These are phyloP conservation scores for Scortechinia acanthostroma DNA, from an alignment of 2,329 filamentous ascomycete species.

Conservation along the genomic window DNA sequence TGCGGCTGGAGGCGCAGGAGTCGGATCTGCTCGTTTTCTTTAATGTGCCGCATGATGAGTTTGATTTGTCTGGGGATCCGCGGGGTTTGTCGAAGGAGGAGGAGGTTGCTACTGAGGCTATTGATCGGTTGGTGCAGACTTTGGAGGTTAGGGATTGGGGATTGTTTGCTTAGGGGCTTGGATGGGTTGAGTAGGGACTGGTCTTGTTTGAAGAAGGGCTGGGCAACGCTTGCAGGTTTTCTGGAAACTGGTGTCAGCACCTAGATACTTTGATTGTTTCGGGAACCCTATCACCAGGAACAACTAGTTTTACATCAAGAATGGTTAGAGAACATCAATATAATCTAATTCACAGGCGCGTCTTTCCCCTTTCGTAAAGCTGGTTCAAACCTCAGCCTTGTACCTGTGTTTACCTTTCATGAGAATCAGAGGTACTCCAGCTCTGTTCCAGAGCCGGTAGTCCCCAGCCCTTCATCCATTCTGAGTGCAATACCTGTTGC, in stretches of 20 bases:
- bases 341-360: too few species aligned
- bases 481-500: background rate
- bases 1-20: slow-evolving; percentile 1
- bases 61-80: background rate
- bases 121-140: background rate
- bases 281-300: too few species aligned
- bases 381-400: too few species aligned
- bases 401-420: too few species aligned
- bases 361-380: too few species aligned
- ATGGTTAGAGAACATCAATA: too few species aligned
- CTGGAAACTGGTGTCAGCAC: too few species aligned
- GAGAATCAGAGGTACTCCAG: background rate
- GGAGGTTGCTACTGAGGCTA: background rate
- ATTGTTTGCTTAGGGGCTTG: background rate
- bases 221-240: too few species aligned
- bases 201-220: too few species aligned
- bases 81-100: background rate
- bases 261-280: too few species aligned
- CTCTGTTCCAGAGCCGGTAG: background rate
- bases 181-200: too few species aligned
- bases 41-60: slow-evolving; percentile 3
- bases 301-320: too few species aligned
- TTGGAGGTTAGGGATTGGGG: background rate
- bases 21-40: background rate
- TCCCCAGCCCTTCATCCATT: background rate